Evolutionary conservation across 2,329 filamentous ascomycete species (phyloP).

Genomic region (Pseudogymnoascus sp.): DNA sequence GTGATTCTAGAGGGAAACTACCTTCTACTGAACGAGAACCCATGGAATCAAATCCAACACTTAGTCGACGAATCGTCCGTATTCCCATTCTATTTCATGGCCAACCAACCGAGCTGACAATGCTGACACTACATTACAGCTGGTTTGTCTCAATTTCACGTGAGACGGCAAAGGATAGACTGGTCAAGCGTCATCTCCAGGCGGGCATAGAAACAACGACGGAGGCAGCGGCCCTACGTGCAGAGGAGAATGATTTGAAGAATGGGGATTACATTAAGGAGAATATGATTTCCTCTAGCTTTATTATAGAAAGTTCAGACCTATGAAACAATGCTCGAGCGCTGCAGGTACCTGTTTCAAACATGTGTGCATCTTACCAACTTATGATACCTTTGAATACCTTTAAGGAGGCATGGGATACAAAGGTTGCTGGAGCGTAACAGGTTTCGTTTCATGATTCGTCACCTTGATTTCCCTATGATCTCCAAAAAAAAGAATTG

Average conservation of each 20-base stretch:
- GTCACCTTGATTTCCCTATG: background rate
- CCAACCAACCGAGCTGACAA: background rate
- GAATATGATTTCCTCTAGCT: constrained; percentile 22
- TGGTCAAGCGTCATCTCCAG: constrained; percentile 24
- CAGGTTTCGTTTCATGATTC: background rate
- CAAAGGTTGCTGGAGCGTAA: background rate
- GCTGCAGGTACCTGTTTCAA: background rate
- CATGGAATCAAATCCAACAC: constrained; percentile 37
- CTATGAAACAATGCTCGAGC: background rate
- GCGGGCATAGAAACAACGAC: constrained; percentile 25
- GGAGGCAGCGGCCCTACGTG: constrained; percentile 22
- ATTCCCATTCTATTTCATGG: background rate
- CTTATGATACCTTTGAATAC: background rate
- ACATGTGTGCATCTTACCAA: background rate
- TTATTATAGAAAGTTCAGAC: constrained; percentile 22
- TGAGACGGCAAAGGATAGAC: constrained; percentile 20
- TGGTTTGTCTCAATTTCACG: constrained; percentile 27
- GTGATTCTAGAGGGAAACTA: constrained; percentile 48
- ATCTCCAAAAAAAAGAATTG: background rate
- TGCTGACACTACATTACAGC: constrained; percentile 12
- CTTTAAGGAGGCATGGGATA: background rate
- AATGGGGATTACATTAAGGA: constrained; percentile 26
- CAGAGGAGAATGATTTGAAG: constrained; percentile 27
- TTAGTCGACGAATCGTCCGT: constrained; percentile 38
- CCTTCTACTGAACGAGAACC: constrained; percentile 37